Evolutionary conservation across 495 filamentous ascomycete genomes (phyloP), one percentile per base, ranked within the genome.

Genomic region (Neurospora sp.): DNA sequence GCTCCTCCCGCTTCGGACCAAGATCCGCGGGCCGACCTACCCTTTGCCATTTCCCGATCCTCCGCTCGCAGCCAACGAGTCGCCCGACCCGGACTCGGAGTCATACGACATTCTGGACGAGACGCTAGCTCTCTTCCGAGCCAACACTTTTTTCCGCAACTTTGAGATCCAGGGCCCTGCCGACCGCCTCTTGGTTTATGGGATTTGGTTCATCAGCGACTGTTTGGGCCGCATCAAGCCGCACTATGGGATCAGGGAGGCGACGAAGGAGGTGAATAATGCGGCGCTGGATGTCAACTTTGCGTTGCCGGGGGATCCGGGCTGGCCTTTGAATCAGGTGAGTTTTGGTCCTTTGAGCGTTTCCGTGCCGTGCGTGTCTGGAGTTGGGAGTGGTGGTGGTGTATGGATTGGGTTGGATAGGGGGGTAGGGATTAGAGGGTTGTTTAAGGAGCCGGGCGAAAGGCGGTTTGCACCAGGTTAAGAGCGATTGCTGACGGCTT

Each of bases 131-230:
- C 89, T 98, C 39, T 99, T 98, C 88, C 93, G 96, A 70, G 95
- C 96, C 81, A 98, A 99, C 85, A 98, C 96, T 48, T 90, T 99
- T 80, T 99, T 99, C 87, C 92, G 96, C 76, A 99, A 99, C 87
- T 99, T 99, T 80, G 96, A 98, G 87, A 97, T 98, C 89, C 94
- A 97, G 80, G 96, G 96, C 20, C 93, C 94, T 39, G 96, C 96
- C 72, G 96, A 99, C 83, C 89, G 96, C 66, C 89, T 97, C 81
- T 85, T 99, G 73, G 96, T 99, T 77, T 99, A 99, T 84, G 94
- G 95, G 71, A 98, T 97, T 78, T 87, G 98, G 75, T 98, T 94
- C 84, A 86, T 98, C 76, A 93, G 89, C 79, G 94, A 98, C 79
- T 94, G 92, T 75, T 85, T 99, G 80, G 83, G 86, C 73, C 95